Base-by-base conservation (phyloP, 2,329 filamentous ascomycete genomes). In the Graphilbum fragrans region DNA sequence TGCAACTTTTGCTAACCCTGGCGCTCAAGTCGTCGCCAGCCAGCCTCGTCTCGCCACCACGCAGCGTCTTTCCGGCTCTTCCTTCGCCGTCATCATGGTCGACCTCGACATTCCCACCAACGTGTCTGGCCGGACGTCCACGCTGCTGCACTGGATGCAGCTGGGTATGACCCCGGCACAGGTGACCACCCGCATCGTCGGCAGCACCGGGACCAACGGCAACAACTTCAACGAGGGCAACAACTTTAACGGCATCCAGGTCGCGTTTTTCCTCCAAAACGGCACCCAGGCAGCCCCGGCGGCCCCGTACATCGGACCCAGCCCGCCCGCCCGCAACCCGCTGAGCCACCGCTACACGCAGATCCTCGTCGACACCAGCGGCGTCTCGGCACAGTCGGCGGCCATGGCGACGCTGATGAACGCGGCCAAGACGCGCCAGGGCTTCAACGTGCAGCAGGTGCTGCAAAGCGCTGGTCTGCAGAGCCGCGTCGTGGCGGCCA, bases 61-160 rank as follows among this genome's bases (percentile, higher is more conserved):
- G 34, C 53, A 53, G 45, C 54, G 53, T 37, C 53, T 67, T n/a
- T 55, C 52, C 17, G 64, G 64, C 38, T 56, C 56, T 39, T 63
- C 60, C 4, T 66, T 61, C 47, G 58, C 61, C 14, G 53, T 65
- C 25, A 41, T 65, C 43, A 65, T 65, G 63, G 53, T 66, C 37
- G 62, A 65, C 44, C 57, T 71, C 6, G 68, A 69, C 48, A 72
- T 63, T 55, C 68, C 63, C 36, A 65, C 63, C 11, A 60, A 56
- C 47, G 56, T 22, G 32, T 8, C 59, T 55, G 44, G 57, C 35
- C 38, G 50, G 36, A 64, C 61, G 10, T 53, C 49, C 42, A 65
- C 62, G 12, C 50, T 64, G 19, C 56, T 66, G 33, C 61, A 65
- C 54, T 66, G 63, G 63, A 51, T 65, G 54, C 63, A 66, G 52